Conservation (phyloP, 2,329 filamentous ascomycete species). For the Paecilomyces sp. region DNA sequence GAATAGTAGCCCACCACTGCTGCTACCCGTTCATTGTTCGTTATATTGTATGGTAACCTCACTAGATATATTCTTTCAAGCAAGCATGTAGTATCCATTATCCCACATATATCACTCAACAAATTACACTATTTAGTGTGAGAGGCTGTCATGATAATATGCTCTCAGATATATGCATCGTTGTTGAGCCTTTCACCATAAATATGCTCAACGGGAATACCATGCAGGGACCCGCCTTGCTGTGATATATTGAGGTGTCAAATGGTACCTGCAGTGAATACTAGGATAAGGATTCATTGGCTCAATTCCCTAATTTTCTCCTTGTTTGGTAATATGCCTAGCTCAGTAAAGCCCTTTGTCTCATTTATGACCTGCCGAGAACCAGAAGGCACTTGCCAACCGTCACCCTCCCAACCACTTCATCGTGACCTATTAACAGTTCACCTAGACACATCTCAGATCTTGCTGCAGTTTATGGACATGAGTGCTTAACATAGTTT, state of each 20-base stretch:
- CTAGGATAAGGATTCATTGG: not conserved
- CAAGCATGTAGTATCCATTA: not conserved
- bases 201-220: not conserved
- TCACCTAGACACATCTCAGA: not conserved
- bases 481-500: no score
- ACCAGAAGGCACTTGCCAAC: not conserved
- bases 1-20: no score
- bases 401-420: not conserved
- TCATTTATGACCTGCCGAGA: not conserved
- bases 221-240: not conserved
- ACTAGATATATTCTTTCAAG: no score
- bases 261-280: not conserved
- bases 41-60: no score
- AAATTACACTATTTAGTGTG: not conserved
- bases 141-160: not conserved
- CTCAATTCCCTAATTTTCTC: not conserved
- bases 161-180: not conserved
- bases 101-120: not conserved
- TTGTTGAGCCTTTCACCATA: not conserved
- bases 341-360: not conserved
- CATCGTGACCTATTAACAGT: no score
- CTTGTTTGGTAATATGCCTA: not conserved
- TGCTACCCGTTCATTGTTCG: no score
- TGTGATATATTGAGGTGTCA: not conserved
- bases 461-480: not conserved